phyloP scores from a whole-genome alignment of 495 filamentous ascomycete species.

The Aspergillus sparsus region DNA sequence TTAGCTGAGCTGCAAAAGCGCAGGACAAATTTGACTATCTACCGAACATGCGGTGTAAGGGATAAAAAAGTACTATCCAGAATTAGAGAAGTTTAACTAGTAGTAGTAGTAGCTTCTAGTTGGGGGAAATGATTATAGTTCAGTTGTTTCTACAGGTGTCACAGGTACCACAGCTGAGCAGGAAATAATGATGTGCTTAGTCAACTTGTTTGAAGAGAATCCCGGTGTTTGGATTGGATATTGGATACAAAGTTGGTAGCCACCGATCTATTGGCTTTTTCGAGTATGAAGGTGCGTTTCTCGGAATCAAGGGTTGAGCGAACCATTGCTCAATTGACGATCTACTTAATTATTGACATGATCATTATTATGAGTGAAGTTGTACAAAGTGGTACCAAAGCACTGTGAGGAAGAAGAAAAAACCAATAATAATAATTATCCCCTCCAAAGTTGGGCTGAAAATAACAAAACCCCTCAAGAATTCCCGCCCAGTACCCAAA shows the following conservation, averaged over 20 bases:
- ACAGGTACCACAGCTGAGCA: not conserved
- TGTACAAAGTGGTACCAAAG: not conserved
- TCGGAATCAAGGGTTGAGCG: conserved; percentile 11
- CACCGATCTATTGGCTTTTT: not conserved
- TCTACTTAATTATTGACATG: not conserved
- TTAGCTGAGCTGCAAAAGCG: conserved; percentile 1
- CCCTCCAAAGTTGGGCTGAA: not conserved
- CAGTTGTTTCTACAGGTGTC: not conserved
- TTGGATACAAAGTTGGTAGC: not conserved
- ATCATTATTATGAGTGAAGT: not conserved
- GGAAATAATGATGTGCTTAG: too few species aligned
- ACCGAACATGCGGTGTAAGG: conserved; percentile 16
- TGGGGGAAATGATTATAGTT: not conserved
- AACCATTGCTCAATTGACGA: not conserved
- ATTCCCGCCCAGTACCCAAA: too few species aligned
- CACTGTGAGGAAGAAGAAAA: too few species aligned
- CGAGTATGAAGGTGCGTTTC: not conserved
- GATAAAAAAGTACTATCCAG: not conserved
- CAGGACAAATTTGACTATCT: not conserved
- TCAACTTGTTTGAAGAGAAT: too few species aligned
- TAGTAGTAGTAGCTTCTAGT: not conserved
- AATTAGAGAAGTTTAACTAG: not conserved
- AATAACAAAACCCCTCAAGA: too few species aligned
- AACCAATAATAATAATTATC: not conserved
- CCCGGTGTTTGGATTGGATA: not conserved